Conservation (phyloP, 495 filamentous ascomycete species). For the Xylaria sp. region DNA sequence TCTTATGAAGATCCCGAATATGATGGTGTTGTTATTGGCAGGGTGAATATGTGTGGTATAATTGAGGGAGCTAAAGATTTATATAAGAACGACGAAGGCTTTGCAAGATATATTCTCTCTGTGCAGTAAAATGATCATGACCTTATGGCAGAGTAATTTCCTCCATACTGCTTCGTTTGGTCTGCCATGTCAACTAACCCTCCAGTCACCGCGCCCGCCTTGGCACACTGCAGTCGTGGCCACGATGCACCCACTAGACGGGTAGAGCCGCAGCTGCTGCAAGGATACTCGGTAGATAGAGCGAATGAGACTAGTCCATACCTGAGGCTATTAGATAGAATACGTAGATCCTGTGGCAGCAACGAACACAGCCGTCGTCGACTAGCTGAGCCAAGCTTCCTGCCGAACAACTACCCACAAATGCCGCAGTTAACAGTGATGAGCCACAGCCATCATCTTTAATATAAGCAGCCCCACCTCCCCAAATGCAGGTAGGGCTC, state of each 20-base stretch:
- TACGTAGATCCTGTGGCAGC: not conserved
- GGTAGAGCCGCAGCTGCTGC: conserved; percentile 6
- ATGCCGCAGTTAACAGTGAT: not conserved
- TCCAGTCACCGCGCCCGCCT: not conserved
- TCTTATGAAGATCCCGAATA: not conserved
- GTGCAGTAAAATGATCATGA: no score
- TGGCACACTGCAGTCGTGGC: not conserved
- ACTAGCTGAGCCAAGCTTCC: conserved; percentile 20
- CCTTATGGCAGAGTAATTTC: not conserved
- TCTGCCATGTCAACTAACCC: not conserved
- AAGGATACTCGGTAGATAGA: not conserved
- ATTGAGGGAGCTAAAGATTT: not conserved
- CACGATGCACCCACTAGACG: not conserved
- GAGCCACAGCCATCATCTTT: not conserved
- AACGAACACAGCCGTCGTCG: conserved; percentile 15
- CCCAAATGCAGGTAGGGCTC: not conserved
- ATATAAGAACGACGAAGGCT: not conserved
- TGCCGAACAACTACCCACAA: not conserved
- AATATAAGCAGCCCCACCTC: not conserved
- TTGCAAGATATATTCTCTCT: not conserved
- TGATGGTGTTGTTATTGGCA: not conserved
- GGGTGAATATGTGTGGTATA: not conserved
- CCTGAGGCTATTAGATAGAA: not conserved
- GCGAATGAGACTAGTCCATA: not conserved
- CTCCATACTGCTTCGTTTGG: not conserved